phyloP scores from a whole-genome alignment of 1,139 yeast genomes.

The Debaryomyces psychrophilus region DNA sequence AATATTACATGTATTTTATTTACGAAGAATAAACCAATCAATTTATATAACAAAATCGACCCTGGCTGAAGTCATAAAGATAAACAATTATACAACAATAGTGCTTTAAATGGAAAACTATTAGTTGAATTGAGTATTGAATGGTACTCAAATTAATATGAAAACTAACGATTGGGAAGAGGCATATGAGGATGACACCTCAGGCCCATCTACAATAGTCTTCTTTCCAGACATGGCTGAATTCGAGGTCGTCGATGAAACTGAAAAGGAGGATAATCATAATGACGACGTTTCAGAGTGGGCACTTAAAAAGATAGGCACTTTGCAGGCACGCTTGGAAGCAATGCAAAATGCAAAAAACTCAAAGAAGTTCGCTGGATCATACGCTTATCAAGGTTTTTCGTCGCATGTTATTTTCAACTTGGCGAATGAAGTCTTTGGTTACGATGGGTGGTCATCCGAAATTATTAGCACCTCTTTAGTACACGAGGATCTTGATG shows the following conservation, averaged over 20 bases:
- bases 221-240: conserved; percentile 29
- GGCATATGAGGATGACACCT: neutral
- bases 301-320: conserved; percentile 39
- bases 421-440: conserved; percentile 67
- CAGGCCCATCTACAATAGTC: conserved; percentile 22
- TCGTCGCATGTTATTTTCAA: conserved; percentile 39
- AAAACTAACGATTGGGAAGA: neutral
- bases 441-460: conserved; percentile 68
- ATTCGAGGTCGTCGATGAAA: conserved; percentile 17
- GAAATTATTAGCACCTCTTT: conserved; percentile 40
- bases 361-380: conserved; percentile 13
- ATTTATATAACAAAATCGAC: neutral
- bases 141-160: neutral
- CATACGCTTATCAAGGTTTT: conserved; percentile 14
- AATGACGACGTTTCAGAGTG: conserved; percentile 23
- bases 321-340: conserved; percentile 40
- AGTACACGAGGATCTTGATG: conserved; percentile 25
- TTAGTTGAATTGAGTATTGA: neutral
- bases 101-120: neutral
- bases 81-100: neutral
- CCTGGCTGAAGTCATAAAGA: too few species aligned
- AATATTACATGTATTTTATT: neutral
- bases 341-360: conserved; percentile 24
- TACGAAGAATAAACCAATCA: too few species aligned
- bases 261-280: conserved; percentile 1